Base-by-base conservation (phyloP, 2,329 filamentous ascomycete species). In the Pseudopyricularia javanii region DNA sequence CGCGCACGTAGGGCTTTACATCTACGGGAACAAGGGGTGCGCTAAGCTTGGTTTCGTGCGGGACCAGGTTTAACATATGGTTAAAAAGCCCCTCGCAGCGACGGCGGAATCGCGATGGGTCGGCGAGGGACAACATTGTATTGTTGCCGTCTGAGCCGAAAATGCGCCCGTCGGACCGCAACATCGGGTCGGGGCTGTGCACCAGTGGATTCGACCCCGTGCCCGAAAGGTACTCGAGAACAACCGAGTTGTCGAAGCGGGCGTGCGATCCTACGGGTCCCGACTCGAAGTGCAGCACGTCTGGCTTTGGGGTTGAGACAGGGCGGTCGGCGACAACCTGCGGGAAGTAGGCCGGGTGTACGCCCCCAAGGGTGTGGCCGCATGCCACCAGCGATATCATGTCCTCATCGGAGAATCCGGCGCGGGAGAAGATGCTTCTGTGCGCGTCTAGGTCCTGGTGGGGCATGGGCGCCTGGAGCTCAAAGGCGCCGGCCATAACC, bases 311-410 rank as follows among this genome's bases (percentile, higher is more conserved):
- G n/a, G n/a, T n/a, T n/a, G n/a, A n/a, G n/a, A n/a, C n/a, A 12
- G 33, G 15, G 6, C 33, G 11, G 5, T 35, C 6, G 33, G 33
- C 33, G 33, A 35, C 4, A 14, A 33, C 12, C 7, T 12, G 11
- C 5, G 47, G 47, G 56, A 80, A 80, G 56, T 80, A 70, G 12
- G 62, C 61, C 32, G 68, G 66, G 63, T 83, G 80, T 7, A 83
- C 79, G 14, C 79, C 76, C 24, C 80, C 80, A 24, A 83, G 62
- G 0, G 76, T 77, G 61, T 84, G 80, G 2, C 80, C 80, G 60
- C 80, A 84, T 8, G 79, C 79, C 1, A 73, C 74, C 20, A 80
- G 67, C 58, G 77, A 71, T 43, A 83, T 80, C 78, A 82, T 83
- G 57, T 82, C 76, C 14, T 68, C 62, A 8, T 62, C 62, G 50